These are phyloP conservation scores for Trichoderma sp. DNA, from an alignment of 2,329 filamentous ascomycete species.

Conservation along the genomic window DNA sequence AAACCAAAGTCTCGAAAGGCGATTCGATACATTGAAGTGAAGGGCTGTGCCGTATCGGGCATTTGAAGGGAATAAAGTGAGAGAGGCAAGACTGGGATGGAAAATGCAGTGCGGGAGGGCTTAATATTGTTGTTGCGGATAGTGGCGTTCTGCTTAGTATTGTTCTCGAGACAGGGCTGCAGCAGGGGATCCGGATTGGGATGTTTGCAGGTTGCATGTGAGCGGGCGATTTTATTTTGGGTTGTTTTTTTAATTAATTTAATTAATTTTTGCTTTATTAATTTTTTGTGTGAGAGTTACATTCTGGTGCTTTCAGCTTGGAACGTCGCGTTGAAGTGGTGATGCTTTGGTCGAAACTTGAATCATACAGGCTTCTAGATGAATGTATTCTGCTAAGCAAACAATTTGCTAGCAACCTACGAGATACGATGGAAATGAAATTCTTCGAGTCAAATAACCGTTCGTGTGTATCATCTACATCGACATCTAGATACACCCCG, in stretches of 20 bases:
- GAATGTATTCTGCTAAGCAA: too few relatives aligned
- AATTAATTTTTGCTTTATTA: not conserved
- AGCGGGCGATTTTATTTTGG: not conserved
- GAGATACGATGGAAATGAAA: not conserved
- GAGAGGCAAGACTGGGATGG: not conserved
- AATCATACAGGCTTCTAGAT: too few relatives aligned
- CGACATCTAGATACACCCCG: not conserved
- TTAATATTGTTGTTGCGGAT: conserved; percentile 35
- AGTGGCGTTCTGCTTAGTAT: conserved; percentile 34
- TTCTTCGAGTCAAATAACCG: not conserved
- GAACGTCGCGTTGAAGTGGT: not conserved
- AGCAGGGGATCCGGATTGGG: not conserved
- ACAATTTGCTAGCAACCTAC: too few relatives aligned
- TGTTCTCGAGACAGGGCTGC: conserved; percentile 30
- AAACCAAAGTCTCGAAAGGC: not conserved
- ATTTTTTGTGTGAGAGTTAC: not conserved
- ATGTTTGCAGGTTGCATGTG: conserved; percentile 4
- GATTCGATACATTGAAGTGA: not conserved
- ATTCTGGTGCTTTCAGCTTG: not conserved
- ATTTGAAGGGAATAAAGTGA: not conserved
- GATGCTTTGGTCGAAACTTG: not conserved
- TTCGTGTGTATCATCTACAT: not conserved
- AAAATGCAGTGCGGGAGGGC: conserved; percentile 19
- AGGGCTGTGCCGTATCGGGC: not conserved
- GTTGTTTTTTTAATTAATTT: not conserved